Conservation (phyloP, 2,329 filamentous ascomycete genomes). For the Aspergillus neotritici region DNA sequence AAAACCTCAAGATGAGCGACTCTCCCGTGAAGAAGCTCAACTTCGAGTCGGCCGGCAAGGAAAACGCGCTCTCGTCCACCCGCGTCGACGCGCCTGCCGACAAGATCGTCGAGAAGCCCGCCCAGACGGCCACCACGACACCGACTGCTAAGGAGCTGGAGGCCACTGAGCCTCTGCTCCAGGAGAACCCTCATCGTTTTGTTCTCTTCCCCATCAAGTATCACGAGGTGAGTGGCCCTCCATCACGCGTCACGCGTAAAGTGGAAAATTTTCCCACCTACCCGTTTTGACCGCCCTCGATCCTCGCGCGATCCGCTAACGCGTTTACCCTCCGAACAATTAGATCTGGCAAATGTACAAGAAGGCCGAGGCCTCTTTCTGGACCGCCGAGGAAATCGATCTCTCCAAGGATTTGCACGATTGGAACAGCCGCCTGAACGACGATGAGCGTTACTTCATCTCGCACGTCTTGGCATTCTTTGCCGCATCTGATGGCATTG, state of each 20-base stretch:
- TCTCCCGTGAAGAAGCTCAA: constrained; percentile 86
- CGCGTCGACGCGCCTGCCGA: constrained; percentile 51
- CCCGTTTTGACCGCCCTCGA: constrained; percentile 4
- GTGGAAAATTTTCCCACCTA: constrained; percentile 38
- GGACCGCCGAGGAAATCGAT: constrained; percentile 99
- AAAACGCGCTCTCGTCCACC: constrained; percentile 60
- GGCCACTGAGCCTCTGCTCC: constrained; percentile 80
- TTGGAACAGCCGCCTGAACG: constrained; percentile 96
- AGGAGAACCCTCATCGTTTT: constrained; percentile 93
- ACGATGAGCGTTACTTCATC: constrained; percentile 97
- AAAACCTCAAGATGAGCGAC: constrained; percentile 80
- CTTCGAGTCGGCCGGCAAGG: constrained; percentile 70
- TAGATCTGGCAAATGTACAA: constrained; percentile 99
- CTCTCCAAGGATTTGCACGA: constrained; percentile 98
- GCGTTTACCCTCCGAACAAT: constrained; percentile 45
- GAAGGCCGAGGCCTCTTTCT: constrained; percentile 99
- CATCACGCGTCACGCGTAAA: constrained; percentile 62
- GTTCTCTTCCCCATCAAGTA: constrained; percentile 99
- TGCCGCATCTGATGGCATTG: constrained; percentile 95
- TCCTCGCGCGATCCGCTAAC: constrained; percentile 35
- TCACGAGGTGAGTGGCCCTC: constrained; percentile 74
- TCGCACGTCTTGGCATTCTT: constrained; percentile 99
- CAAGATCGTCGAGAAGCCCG: constrained; percentile 48
- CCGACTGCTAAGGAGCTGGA: constrained; percentile 61
- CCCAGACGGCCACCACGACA: constrained; percentile 40